Evolutionary conservation across 192 early-diverging fungal species (phyloP), one percentile per base, ranked within the genome.

Genomic region (Jimgerdemannia lactiflua): DNA sequence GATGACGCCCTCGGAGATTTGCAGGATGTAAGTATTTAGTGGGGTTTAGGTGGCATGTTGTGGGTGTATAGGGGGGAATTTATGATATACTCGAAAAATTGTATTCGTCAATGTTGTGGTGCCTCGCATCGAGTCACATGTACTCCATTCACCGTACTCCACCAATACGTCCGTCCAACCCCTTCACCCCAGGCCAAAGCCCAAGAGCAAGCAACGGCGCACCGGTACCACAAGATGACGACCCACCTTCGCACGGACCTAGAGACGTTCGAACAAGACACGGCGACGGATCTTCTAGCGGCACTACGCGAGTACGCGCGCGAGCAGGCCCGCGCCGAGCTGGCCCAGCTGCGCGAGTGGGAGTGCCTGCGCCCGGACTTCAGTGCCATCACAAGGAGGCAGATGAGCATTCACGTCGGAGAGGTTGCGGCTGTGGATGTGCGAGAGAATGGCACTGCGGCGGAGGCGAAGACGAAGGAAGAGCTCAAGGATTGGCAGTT

Each of bases 321-420:
- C 49, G 49, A 59, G 49, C 6, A 10, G 14, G 14, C 14, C 2
- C 49, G 49, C 14, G 49, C 49, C 49, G 49, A 59, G 49, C 6
- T 14, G 8, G 49, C 49, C 8, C 49, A 59, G 49, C 14, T 59
- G 49, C 49, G 49, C 6, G 49, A 59, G 14, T 76, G 70, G 71
- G 75, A 70, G 69, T 59, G 72, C 42, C 74, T 78, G 17, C 20
- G 59, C 19, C 75, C 81, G 2, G 74, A 73, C 63, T 78, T 88
- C 40, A 67, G 69, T n/a, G 72, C 72, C 11, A 72, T 77, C 64
- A 77, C 76, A 3, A 65, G 73, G 19, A 44, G 67, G 39, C 72
- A 74, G 63, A 68, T 77, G 76, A 42, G 40, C 42, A 44, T 67
- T 8, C 63, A 77, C 44, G 29, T 59, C 14, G 49, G 49, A 59